phyloP scores from a whole-genome alignment of 176 grass and related monocot genomes.

The Themeda triandra region DNA sequence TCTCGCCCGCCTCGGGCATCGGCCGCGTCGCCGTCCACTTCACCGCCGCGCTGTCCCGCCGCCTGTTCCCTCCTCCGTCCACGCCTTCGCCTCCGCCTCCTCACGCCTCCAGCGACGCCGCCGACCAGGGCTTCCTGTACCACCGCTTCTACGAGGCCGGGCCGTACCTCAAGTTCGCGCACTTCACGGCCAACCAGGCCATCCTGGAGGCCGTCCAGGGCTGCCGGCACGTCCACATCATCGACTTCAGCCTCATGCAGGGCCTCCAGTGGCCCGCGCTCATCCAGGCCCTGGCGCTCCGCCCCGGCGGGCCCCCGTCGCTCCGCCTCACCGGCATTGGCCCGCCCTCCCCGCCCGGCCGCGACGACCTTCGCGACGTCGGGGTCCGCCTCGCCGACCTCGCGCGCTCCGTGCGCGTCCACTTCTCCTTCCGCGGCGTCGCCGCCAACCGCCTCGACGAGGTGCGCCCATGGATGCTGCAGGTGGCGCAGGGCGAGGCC shows the following conservation, averaged over 20 bases:
- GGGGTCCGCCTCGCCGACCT: conserved; percentile 81
- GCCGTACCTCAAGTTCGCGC: conserved; percentile 96
- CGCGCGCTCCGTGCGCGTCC: conserved; percentile 69
- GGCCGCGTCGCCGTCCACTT: conserved; percentile 85
- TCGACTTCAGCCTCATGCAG: conserved; percentile 97
- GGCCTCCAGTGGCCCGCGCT: conserved; percentile 94
- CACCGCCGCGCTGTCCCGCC: conserved; percentile 59
- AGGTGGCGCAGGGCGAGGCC: conserved; percentile 62
- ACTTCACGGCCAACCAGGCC: conserved; percentile 96
- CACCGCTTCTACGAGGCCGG: conserved; percentile 95
- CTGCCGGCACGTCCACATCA: conserved; percentile 56
- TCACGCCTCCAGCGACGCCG: background rate
- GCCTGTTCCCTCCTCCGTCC: conserved; percentile 50
- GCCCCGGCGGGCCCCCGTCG: conserved; percentile 72
- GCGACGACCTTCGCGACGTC: conserved; percentile 81
- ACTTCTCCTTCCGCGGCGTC: conserved; percentile 87
- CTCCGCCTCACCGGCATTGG: conserved; percentile 93
- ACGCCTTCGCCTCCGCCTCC: background rate
- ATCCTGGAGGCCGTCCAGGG: conserved; percentile 88
- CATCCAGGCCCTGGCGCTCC: conserved; percentile 86
- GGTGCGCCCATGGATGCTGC: conserved; percentile 85
- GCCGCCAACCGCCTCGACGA: conserved; percentile 74
- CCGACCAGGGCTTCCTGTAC: conserved; percentile 57
- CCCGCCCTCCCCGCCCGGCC: conserved; percentile 57
- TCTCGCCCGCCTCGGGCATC: conserved; percentile 61